Evolutionary conservation across 1,284 basidiomycete genomes (phyloP).

Genomic region (Cryptococcus jaspeensis): DNA sequence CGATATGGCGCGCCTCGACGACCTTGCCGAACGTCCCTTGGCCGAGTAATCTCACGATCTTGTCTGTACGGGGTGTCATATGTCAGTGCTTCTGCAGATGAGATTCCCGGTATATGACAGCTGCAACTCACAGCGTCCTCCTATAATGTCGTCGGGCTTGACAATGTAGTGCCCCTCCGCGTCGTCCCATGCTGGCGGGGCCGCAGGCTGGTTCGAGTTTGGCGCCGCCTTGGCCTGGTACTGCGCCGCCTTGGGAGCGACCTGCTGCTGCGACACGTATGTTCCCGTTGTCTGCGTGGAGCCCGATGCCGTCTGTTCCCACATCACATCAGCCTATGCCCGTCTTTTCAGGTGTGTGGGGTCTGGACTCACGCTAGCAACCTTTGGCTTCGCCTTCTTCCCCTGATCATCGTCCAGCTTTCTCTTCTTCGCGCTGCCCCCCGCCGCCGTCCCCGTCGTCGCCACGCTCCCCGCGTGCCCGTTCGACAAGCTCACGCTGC

Average conservation of each 20-base stretch:
- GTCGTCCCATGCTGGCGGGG: slow-evolving; percentile 72
- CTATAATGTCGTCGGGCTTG: slow-evolving; percentile 81
- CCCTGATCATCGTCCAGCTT: slow-evolving; percentile 16
- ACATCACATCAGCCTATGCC: neutral
- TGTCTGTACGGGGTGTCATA: slow-evolving; percentile 59
- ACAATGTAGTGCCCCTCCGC: slow-evolving; percentile 95
- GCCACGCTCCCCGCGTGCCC: slow-evolving; percentile 11
- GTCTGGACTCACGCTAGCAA: slow-evolving; percentile 24
- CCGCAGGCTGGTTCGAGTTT: slow-evolving; percentile 4
- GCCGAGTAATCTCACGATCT: slow-evolving; percentile 83
- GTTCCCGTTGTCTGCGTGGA: slow-evolving; percentile 13
- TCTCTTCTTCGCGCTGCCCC: slow-evolving; percentile 26
- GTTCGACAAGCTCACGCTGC: slow-evolving; percentile 11
- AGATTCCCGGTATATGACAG: no score
- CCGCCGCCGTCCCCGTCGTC: slow-evolving; percentile 30
- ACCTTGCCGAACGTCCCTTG: slow-evolving; percentile 99
- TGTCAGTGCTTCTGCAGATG: slow-evolving; percentile 13
- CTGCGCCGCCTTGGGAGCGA: slow-evolving; percentile 6
- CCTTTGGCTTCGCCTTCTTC: slow-evolving; percentile 37
- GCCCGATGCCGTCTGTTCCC: slow-evolving; percentile 10
- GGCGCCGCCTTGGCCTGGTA: slow-evolving; percentile 9
- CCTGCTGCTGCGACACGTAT: slow-evolving; percentile 7
- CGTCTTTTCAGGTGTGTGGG: neutral
- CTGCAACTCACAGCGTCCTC: slow-evolving; percentile 66
- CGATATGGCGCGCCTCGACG: slow-evolving; percentile 86